phyloP scores from a whole-genome alignment of 768 basidiomycete genomes.

The Trametes cingulata region DNA sequence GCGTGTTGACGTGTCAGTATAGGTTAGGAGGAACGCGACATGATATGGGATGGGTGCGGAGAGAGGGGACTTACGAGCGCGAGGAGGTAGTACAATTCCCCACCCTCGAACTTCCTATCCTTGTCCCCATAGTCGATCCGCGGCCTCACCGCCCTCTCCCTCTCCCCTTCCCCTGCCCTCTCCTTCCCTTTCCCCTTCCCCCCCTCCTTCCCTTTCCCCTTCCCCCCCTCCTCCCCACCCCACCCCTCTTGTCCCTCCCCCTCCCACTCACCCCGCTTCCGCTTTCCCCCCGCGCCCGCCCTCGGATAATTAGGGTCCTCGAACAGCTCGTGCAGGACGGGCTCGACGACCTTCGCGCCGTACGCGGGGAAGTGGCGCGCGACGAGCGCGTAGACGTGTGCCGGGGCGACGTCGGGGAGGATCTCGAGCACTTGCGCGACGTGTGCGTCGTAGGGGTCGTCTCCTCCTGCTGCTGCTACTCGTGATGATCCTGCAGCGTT shows the following conservation, averaged over 20 bases:
- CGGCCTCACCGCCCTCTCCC: conserved; percentile 32
- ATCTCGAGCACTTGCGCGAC: conserved; percentile 64
- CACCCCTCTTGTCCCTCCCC: conserved; percentile 39
- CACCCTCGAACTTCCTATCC: conserved; percentile 46
- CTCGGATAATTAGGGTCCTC: conserved; percentile 65
- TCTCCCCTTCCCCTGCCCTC: conserved; percentile 30
- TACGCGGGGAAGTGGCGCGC: conserved; percentile 41
- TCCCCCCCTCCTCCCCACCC: conserved; percentile 46
- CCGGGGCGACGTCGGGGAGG: conserved; percentile 66
- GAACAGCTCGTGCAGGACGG: conserved; percentile 59
- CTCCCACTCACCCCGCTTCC: conserved; percentile 40
- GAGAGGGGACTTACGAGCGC: conserved; percentile 45
- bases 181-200: conserved; percentile 45
- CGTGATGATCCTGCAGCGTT: not conserved
- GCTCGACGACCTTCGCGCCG: conserved; percentile 46
- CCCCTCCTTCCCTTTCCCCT: conserved; percentile 30
- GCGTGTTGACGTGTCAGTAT: not conserved
- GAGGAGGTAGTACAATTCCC: conserved; percentile 48
- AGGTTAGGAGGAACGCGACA: too few species aligned
- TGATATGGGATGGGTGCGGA: too few species aligned
- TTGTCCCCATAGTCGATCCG: conserved; percentile 57
- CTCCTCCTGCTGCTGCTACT: not conserved
- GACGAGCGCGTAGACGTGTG: conserved; percentile 52
- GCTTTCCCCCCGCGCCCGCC: conserved; percentile 46
- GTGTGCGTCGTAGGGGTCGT: conserved; percentile 17